These are phyloP conservation scores for Luvunga scandens DNA, from an alignment of 345 rosid species.

Conservation along the genomic window DNA sequence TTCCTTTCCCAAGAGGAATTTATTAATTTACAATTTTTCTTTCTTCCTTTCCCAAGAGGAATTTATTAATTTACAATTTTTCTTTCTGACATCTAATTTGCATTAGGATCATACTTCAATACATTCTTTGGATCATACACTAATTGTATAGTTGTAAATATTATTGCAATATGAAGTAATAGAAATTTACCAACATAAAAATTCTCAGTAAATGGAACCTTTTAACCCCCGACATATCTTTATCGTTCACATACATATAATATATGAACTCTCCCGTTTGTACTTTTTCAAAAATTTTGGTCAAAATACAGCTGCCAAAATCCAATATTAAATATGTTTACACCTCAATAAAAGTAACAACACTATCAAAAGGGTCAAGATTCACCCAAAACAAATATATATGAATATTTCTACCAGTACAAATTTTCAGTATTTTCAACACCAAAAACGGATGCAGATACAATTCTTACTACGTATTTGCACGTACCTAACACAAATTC, in stretches of 20 bases:
- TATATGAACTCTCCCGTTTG: background rate
- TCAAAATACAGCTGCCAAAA: background rate
- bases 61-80: background rate
- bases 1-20: too few species aligned
- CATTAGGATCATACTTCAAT: background rate
- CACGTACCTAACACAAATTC: slow-evolving; percentile 9
- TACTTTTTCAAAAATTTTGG: background rate
- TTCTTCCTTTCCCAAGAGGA: too few species aligned
- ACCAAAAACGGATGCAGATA: background rate
- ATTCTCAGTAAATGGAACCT: background rate
- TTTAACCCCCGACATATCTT: background rate
- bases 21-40: background rate
- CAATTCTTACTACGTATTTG: slow-evolving; percentile 11
- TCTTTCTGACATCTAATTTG: background rate
- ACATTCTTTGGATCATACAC: background rate
- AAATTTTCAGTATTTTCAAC: slow-evolving; percentile 3
- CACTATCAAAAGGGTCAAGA: background rate
- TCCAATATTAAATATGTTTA: background rate
- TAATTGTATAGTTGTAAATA: background rate
- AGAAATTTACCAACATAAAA: background rate
- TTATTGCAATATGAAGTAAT: background rate
- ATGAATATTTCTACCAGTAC: background rate
- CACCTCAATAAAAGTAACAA: background rate
- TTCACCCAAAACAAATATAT: background rate
- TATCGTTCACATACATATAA: background rate